A percentile compares a stretch with the other conserved stretches of the same genome.
phyloP scores from a whole-genome alignment of 768 basidiomycete species.

The Suillus cothurnatus region DNA sequence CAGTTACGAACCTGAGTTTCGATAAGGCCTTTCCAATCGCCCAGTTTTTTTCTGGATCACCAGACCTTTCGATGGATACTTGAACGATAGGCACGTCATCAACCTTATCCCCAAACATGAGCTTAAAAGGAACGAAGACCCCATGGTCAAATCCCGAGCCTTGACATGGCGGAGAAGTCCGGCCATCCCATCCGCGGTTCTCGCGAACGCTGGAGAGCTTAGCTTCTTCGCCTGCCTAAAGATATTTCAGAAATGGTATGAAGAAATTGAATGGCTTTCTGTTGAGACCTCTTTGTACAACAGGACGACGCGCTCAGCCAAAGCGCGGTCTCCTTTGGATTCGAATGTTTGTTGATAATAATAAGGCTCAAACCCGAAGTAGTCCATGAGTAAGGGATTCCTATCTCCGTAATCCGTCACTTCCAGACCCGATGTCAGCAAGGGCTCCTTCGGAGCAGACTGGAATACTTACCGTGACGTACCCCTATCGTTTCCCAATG shows the following conservation, averaged over 20 bases:
- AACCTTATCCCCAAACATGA: conserved; percentile 76
- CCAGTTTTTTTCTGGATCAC: conserved; percentile 67
- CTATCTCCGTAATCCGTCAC: conserved; percentile 79
- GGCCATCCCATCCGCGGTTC: conserved; percentile 63
- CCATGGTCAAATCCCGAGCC: conserved; percentile 78
- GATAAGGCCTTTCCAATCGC: conserved; percentile 61
- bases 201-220: conserved; percentile 53
- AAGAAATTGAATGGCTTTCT: neutral
- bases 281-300: conserved; percentile 52
- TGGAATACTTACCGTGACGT: conserved; percentile 48
- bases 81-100: conserved; percentile 68
- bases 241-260: neutral
- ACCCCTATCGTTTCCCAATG: conserved; percentile 74
- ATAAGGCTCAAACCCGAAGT: conserved; percentile 64
- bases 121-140: conserved; percentile 75
- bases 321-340: conserved; percentile 59
- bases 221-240: conserved; percentile 54
- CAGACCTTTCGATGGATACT: conserved; percentile 62
- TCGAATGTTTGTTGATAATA: conserved; percentile 68
- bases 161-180: conserved; percentile 45
- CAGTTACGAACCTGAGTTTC: conserved; percentile 50
- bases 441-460: neutral
- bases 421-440: conserved; percentile 25
- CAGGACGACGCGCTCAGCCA: conserved; percentile 63
- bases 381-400: conserved; percentile 76